Evolutionary conservation across 202 grass and related monocot species (phyloP).

Genomic region (Eragrostis tef): DNA sequence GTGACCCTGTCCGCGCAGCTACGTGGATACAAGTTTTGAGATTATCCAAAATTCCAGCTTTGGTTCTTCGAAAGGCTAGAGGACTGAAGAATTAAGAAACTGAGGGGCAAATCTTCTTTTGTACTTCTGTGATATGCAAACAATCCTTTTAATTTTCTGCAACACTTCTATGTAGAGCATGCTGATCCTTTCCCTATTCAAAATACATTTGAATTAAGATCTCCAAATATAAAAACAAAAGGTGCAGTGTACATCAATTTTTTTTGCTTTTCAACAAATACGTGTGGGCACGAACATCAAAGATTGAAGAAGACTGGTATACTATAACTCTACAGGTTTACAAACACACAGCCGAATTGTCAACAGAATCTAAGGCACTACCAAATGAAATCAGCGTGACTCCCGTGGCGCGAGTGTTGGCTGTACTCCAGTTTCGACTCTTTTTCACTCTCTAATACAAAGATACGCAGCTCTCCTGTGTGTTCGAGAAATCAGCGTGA

Average conservation of each 20-base stretch:
- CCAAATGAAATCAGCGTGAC: too few relatives aligned
- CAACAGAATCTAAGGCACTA: not conserved
- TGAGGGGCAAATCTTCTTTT: slow-evolving; percentile 27
- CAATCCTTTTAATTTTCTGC: slow-evolving; percentile 43
- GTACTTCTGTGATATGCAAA: slow-evolving; percentile 30
- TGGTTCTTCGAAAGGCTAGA: slow-evolving; percentile 44
- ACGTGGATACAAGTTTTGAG: not conserved
- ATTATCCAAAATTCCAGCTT: slow-evolving; percentile 11
- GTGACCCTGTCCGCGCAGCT: slow-evolving; percentile 31
- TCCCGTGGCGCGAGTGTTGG: too few relatives aligned
- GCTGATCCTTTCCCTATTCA: slow-evolving; percentile 49
- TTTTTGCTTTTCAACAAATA: slow-evolving; percentile 14
- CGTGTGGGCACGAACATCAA: not conserved
- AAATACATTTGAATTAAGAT: slow-evolving; percentile 6
- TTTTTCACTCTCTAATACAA: too few relatives aligned
- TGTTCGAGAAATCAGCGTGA: too few relatives aligned
- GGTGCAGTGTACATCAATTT: slow-evolving; percentile 21
- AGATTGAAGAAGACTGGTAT: slow-evolving; percentile 9
- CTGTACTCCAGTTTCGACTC: too few relatives aligned
- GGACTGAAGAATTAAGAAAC: slow-evolving; percentile 43
- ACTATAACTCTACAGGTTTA: not conserved
- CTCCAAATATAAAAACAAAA: not conserved
- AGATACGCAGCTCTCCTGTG: too few relatives aligned
- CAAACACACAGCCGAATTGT: not conserved
- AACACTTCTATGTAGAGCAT: slow-evolving; percentile 49